phyloP scores from a whole-genome alignment of 2,329 filamentous ascomycete species.

The Epichloe coenophiala region DNA sequence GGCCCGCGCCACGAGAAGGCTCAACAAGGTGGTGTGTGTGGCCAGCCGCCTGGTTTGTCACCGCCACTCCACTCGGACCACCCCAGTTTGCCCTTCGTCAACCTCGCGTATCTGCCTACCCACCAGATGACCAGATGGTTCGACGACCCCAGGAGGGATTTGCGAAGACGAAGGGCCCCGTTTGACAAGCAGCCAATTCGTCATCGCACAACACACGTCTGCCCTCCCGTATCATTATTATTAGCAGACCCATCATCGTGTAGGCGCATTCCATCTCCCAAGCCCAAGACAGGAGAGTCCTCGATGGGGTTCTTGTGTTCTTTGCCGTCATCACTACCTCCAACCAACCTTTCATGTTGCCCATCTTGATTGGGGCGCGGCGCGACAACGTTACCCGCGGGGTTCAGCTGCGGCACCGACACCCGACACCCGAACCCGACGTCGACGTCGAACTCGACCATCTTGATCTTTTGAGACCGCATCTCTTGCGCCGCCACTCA shows the following conservation, averaged over 20 bases:
- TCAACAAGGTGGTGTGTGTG: no score
- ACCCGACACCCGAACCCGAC: background rate
- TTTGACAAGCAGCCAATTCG: background rate
- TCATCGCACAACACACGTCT: background rate
- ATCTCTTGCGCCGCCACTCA: background rate
- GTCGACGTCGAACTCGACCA: background rate
- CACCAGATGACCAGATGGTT: background rate
- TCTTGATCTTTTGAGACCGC: background rate
- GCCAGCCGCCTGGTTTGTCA: no score
- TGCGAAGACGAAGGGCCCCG: background rate
- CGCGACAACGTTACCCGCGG: conserved; percentile 10
- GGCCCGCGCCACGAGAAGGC: no score
- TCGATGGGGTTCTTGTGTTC: background rate
- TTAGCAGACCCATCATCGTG: background rate
- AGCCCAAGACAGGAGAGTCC: background rate
- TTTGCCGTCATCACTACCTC: background rate
- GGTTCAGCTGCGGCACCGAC: conserved; percentile 5
- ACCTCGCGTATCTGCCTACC: background rate
- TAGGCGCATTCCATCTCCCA: background rate
- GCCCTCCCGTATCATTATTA: no score
- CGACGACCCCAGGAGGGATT: background rate
- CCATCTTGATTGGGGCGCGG: background rate
- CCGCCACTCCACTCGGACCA: no score
- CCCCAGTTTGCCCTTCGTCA: background rate
- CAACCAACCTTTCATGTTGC: background rate